Conservation (phyloP, 345 rosid species). For the Lepidium aucheri region DNA sequence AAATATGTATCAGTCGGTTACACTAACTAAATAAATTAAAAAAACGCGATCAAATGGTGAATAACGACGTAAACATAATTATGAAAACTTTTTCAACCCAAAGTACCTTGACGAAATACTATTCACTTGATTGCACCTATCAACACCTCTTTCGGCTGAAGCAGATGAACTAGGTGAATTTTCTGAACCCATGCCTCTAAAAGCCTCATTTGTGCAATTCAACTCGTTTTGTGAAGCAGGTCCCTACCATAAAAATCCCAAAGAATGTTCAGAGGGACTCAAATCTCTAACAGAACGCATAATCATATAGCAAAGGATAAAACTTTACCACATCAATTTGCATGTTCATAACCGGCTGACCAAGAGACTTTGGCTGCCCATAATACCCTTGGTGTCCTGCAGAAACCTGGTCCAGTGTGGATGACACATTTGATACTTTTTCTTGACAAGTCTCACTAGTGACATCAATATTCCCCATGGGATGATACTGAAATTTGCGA, state of each 20-base stretch:
- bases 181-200: constrained; percentile 35
- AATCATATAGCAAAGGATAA: constrained; percentile 10
- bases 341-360: constrained; percentile 33
- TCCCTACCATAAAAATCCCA: constrained; percentile 28
- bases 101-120: neutral
- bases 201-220: constrained; percentile 29
- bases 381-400: constrained; percentile 44
- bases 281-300: neutral
- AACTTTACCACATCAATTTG: constrained; percentile 46
- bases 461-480: constrained; percentile 71
- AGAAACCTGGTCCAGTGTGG: constrained; percentile 5
- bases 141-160: constrained; percentile 34
- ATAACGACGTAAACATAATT: neutral
- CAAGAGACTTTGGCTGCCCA: constrained; percentile 36
- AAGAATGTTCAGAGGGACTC: constrained; percentile 3
- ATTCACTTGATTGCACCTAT: neutral
- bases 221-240: constrained; percentile 36
- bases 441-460: constrained; percentile 40
- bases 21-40: constrained; percentile 7
- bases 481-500: constrained; percentile 86
- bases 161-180: constrained; percentile 33
- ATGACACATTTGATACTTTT: constrained; percentile 20
- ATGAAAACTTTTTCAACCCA: neutral
- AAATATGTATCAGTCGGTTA: neutral
- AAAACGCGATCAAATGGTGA: neutral